These are phyloP conservation scores for Kuraishia ogatae DNA, from an alignment of 805 yeast genomes.

Conservation along the genomic window DNA sequence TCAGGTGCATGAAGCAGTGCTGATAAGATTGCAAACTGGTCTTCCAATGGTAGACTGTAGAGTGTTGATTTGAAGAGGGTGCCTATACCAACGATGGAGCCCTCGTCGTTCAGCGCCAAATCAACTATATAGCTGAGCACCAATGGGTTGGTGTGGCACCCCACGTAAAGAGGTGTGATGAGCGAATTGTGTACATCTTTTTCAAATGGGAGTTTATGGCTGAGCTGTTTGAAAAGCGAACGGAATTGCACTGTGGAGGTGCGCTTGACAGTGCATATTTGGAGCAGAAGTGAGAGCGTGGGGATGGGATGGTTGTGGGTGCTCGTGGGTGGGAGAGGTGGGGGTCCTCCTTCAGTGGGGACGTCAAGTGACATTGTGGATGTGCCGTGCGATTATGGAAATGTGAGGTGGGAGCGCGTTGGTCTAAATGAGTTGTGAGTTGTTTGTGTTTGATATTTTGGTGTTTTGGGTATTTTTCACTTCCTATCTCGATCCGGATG, in stretches of 20 bases:
- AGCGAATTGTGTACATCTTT: background rate
- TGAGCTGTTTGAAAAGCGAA: slow-evolving; percentile 1
- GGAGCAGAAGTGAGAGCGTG: background rate
- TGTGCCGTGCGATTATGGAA: too few relatives aligned
- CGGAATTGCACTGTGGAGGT: background rate
- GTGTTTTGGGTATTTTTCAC: too few relatives aligned
- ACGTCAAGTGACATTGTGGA: too few relatives aligned
- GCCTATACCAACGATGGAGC: background rate
- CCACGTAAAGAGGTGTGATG: background rate
- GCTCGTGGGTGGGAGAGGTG: background rate
- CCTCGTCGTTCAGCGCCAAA: background rate
- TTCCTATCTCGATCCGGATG: too few relatives aligned
- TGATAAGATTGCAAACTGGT: background rate
- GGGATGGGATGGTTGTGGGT: background rate
- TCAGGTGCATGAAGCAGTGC: background rate
- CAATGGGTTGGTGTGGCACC: background rate
- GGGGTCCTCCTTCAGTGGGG: too few relatives aligned
- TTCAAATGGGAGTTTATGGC: background rate
- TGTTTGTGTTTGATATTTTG: too few relatives aligned
- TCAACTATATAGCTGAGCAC: background rate
- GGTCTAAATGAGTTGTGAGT: too few relatives aligned
- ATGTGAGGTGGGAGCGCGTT: too few relatives aligned
- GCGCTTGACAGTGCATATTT: background rate
- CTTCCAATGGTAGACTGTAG: background rate
- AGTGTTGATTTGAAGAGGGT: background rate